phyloP scores from a whole-genome alignment of 2,329 filamentous ascomycete genomes.

The Fusarium paranaense region DNA sequence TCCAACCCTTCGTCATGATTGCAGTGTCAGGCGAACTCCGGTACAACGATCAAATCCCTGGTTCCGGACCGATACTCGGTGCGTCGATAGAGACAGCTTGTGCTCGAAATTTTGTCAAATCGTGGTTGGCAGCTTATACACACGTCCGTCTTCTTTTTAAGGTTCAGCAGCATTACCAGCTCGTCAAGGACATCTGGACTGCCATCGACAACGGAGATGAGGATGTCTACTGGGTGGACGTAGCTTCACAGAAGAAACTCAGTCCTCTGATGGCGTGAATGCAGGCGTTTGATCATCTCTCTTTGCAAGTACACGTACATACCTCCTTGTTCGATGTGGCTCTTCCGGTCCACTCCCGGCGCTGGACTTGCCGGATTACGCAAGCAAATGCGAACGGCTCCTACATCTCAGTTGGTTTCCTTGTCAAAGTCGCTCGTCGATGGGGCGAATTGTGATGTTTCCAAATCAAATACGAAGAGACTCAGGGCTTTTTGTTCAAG shows the following conservation, averaged over 20 bases:
- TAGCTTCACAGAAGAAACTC: neutral
- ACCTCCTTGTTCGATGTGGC: neutral
- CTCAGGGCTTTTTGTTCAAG: neutral
- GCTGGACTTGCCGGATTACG: neutral
- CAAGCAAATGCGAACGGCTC: neutral
- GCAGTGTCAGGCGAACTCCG: neutral
- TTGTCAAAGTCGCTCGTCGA: neutral
- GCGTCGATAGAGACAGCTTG: neutral
- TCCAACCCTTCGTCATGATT: neutral
- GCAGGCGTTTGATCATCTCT: neutral
- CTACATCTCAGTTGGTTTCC: neutral
- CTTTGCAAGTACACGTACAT: neutral
- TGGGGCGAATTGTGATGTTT: neutral
- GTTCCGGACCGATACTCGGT: neutral
- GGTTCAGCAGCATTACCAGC: neutral
- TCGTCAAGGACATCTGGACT: neutral
- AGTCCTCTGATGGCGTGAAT: neutral
- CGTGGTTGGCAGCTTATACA: neutral
- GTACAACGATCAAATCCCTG: neutral
- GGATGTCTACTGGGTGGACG: neutral
- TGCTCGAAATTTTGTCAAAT: neutral
- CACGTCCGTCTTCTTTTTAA: neutral
- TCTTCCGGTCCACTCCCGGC: neutral
- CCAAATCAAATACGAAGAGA: neutral
- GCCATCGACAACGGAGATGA: neutral